A percentile compares a stretch with the other conserved stretches of the same genome.
Evolutionary conservation across 768 basidiomycete genomes (phyloP).

Genomic region (Pisolithus orientalis): DNA sequence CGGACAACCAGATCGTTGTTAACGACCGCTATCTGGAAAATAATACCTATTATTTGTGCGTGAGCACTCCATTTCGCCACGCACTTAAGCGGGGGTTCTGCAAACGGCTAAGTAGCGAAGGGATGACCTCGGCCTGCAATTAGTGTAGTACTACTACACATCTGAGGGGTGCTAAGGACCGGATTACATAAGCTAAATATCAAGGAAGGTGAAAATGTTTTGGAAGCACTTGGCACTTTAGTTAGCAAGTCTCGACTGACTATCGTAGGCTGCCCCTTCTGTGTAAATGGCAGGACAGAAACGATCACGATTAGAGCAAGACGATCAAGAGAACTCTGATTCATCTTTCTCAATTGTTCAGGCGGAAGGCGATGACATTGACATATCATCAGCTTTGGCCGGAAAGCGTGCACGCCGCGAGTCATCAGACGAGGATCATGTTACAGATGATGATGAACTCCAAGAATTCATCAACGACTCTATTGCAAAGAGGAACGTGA

Average conservation of each 20-base stretch:
- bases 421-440: slow-evolving; percentile 11
- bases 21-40: too few relatives aligned
- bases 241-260: background rate
- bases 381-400: slow-evolving; percentile 59
- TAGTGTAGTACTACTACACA: too few relatives aligned
- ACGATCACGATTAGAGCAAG: slow-evolving; percentile 22
- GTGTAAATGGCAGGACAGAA: slow-evolving; percentile 22
- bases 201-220: too few relatives aligned
- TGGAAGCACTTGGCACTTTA: too few relatives aligned
- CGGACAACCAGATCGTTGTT: too few relatives aligned
- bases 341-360: slow-evolving; percentile 8
- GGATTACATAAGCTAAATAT: too few relatives aligned
- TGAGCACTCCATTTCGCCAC: too few relatives aligned
- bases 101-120: too few relatives aligned
- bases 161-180: too few relatives aligned
- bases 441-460: slow-evolving; percentile 51
- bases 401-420: slow-evolving; percentile 32
- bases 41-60: too few relatives aligned
- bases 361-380: slow-evolving; percentile 38
- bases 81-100: too few relatives aligned
- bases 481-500: slow-evolving; percentile 66
- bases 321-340: slow-evolving; percentile 6
- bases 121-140: too few relatives aligned
- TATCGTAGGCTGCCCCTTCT: background rate
- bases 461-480: slow-evolving; percentile 60